phyloP scores from a whole-genome alignment of 2,329 filamentous ascomycete species.

The Alternaria dauci region DNA sequence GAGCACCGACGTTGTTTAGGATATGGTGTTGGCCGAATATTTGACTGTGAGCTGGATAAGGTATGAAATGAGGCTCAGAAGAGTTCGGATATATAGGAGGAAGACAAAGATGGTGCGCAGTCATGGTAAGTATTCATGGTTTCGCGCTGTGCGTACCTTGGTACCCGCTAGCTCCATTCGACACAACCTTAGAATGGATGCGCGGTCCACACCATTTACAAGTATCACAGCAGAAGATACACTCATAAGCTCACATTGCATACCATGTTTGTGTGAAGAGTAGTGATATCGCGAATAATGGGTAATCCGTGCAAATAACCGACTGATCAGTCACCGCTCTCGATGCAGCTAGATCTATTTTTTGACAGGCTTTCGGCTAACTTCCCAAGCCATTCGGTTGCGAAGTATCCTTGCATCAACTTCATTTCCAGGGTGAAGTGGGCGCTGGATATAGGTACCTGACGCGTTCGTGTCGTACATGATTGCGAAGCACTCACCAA shows the following conservation, averaged over 20 bases:
- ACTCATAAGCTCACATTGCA: no score
- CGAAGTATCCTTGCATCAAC: background rate
- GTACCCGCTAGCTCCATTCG: background rate
- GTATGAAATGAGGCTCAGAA: background rate
- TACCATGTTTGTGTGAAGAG: background rate
- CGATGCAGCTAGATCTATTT: background rate
- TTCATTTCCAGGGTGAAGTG: background rate
- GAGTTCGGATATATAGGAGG: background rate
- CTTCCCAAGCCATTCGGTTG: background rate
- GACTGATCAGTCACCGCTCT: background rate
- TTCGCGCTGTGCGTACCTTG: background rate
- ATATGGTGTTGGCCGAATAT: no score
- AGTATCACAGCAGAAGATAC: background rate
- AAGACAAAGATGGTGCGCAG: background rate
- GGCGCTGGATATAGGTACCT: background rate
- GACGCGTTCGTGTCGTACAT: background rate
- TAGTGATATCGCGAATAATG: no score
- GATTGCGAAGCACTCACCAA: background rate
- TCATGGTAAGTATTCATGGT: background rate
- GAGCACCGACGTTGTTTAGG: rapidly evolving
- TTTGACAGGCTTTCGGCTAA: background rate
- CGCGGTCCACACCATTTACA: background rate
- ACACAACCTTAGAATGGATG: background rate
- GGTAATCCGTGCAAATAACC: no score
- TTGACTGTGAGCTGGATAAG: background rate